These are phyloP conservation scores for Cyberlindnera maritima DNA, from an alignment of 805 yeast genomes.

Conservation along the genomic window DNA sequence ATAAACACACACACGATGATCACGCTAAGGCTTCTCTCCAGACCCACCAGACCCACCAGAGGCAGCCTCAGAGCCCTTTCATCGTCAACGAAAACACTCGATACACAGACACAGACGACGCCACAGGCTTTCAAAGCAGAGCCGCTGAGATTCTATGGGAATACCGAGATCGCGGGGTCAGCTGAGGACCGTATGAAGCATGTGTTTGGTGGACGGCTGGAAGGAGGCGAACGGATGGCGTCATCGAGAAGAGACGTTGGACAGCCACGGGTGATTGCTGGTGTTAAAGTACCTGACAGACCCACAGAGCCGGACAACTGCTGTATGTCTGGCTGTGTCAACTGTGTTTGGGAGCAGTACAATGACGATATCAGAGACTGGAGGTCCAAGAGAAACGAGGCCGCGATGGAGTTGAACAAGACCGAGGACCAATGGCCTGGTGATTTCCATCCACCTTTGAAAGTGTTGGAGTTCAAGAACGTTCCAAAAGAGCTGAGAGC, in stretches of 20 bases:
- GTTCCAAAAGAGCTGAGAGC: slow-evolving; percentile 39
- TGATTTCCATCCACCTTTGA: slow-evolving; percentile 58
- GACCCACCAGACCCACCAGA: neutral
- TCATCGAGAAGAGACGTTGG: slow-evolving; percentile 31
- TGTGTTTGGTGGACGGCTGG: slow-evolving; percentile 56
- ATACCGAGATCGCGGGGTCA: slow-evolving; percentile 29
- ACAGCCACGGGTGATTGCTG: slow-evolving; percentile 40
- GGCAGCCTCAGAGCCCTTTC: neutral
- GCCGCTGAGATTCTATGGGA: slow-evolving; percentile 30
- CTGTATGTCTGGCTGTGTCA: slow-evolving; percentile 95
- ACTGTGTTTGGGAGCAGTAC: slow-evolving; percentile 95
- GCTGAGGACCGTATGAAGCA: slow-evolving; percentile 46
- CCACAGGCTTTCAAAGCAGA: slow-evolving; percentile 4
- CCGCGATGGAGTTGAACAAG: slow-evolving; percentile 47
- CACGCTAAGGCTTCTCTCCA: neutral
- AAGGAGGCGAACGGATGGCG: slow-evolving; percentile 46
- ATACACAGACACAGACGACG: neutral
- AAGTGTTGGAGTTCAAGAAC: slow-evolving; percentile 38
- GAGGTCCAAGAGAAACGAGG: slow-evolving; percentile 58
- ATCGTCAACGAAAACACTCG: neutral
- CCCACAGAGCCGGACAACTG: slow-evolving; percentile 94
- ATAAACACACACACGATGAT: neutral
- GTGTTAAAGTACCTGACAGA: slow-evolving; percentile 74
- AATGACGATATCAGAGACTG: slow-evolving; percentile 87
- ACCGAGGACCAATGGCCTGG: slow-evolving; percentile 58